Base-by-base conservation (phyloP, 2,329 filamentous ascomycete species). In the Pezicula carpinea region DNA sequence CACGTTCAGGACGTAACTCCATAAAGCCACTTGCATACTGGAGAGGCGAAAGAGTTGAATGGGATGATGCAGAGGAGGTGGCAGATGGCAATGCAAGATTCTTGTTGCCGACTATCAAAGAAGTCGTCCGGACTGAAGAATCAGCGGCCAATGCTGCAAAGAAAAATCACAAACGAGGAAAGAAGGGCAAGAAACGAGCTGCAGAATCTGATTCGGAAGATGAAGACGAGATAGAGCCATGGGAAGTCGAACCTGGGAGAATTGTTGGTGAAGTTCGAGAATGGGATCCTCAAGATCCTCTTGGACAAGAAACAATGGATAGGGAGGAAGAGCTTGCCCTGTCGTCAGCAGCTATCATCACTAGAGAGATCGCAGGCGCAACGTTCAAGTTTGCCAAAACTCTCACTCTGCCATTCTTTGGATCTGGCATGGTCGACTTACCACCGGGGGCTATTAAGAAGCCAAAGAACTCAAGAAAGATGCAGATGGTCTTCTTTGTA, bases 401-500 rank as follows among this genome's bases (percentile, higher is more conserved):
- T 51, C 77, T 95, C 48, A 88, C 83, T 22, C 74, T 87, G 51
- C 82, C 86, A 0, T 97, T 96, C 66, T 89, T 97, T 66, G 91
- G 90, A 29, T 85, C 87, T 8, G 93, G 93, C 14, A 79, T 97
- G 44, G 87, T 99, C 32, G 92, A 97, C 59, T 72, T 99, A 43
- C 88, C 89, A 5, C 84, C 89, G 0, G 85, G 86, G 2, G 82
- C 87, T 26, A 81, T 87, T 62, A 99, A 99, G 73, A 82, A 84
- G 57, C 80, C 85, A 41, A 97, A 97, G 75, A 97, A 96, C 67
- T 87, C 87, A 31, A 79, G 92, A 53, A 91, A 87, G 70, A 97
- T 96, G 89, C 90, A 96, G 63, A 93, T 99, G 85, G 84, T 87
- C 1, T 97, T 97, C 66, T 96, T 95, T 59, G 86, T 99, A 23